phyloP scores from a whole-genome alignment of 805 yeast species.

The Maudiozyma barnettii region DNA sequence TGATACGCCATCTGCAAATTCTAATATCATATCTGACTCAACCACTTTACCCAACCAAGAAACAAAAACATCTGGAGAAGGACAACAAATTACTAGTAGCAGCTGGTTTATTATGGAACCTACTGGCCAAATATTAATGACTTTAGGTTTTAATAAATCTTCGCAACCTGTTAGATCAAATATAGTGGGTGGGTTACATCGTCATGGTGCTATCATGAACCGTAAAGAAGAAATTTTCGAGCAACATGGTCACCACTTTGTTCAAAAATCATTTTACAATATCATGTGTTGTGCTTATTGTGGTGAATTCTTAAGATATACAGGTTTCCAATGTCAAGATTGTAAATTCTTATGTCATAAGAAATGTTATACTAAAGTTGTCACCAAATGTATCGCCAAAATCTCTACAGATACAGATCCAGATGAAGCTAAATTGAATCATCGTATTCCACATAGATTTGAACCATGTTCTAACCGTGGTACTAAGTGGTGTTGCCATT shows the following conservation, averaged over 20 bases:
- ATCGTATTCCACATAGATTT: slow-evolving; percentile 93
- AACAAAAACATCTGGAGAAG: neutral
- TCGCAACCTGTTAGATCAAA: slow-evolving; percentile 37
- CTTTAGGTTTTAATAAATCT: slow-evolving; percentile 71
- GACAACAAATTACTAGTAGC: slow-evolving; percentile 39
- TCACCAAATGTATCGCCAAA: slow-evolving; percentile 74
- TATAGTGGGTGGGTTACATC: slow-evolving; percentile 59
- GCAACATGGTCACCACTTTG: slow-evolving; percentile 95
- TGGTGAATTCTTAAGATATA: slow-evolving; percentile 84
- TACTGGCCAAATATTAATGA: slow-evolving; percentile 76
- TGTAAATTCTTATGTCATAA: slow-evolving; percentile 74
- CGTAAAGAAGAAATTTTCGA: slow-evolving; percentile 82
- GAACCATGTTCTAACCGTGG: slow-evolving; percentile 88
- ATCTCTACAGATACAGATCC: slow-evolving; percentile 59
- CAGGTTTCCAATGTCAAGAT: slow-evolving; percentile 82
- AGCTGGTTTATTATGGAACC: slow-evolving; percentile 93
- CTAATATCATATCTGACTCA: neutral
- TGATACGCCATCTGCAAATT: neutral
- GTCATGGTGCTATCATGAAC: slow-evolving; percentile 97
- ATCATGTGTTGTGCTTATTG: slow-evolving; percentile 97
- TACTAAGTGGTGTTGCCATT: slow-evolving; percentile 99
- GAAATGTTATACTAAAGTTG: slow-evolving; percentile 71
- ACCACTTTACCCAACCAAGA: slow-evolving; percentile 1
- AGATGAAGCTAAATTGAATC: slow-evolving; percentile 78
- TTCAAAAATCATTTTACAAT: slow-evolving; percentile 87